Evolutionary conservation across 1,284 basidiomycete species (phyloP).

Genomic region (Fomitiporia mediterranea): DNA sequence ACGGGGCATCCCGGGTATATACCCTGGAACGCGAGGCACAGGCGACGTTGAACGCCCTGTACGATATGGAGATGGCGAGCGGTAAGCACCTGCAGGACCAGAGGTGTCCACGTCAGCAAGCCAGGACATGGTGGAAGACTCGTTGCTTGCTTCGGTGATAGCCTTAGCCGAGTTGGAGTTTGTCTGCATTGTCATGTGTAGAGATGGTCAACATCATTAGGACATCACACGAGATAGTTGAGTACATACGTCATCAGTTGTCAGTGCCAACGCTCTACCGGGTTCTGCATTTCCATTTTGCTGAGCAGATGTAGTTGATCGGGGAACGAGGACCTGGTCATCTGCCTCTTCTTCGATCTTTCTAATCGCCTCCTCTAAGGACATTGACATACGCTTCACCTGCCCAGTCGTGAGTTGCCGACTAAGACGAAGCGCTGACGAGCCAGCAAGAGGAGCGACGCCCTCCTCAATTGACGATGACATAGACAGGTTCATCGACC

Average conservation of each 20-base stretch:
- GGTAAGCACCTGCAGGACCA: conserved; percentile 14
- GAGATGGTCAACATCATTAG: conserved; percentile 10
- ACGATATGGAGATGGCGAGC: conserved; percentile 46
- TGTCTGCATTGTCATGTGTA: conserved; percentile 13
- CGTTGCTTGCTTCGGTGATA: conserved; percentile 11
- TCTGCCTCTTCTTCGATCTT: conserved; percentile 58
- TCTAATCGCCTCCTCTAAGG: conserved; percentile 66
- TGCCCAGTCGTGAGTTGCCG: conserved; percentile 47
- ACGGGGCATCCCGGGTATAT: conserved; percentile 80
- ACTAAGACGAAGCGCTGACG: conserved; percentile 38
- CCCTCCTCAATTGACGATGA: conserved; percentile 24
- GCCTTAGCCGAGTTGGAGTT: conserved; percentile 2
- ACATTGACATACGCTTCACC: conserved; percentile 61
- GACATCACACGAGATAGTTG: neutral
- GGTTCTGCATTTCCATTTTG: conserved; percentile 8
- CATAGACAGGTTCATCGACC: conserved; percentile 36
- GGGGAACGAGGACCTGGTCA: conserved; percentile 68
- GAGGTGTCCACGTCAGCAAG: conserved; percentile 17
- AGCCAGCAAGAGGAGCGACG: conserved; percentile 21
- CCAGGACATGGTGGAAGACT: conserved; percentile 12
- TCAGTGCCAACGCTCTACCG: conserved; percentile 10
- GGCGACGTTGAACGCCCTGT: conserved; percentile 46
- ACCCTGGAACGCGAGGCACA: conserved; percentile 68
- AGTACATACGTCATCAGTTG: conserved; percentile 18
- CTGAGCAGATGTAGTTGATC: conserved; percentile 26